A percentile compares a stretch with the other conserved stretches of the same genome.
These are phyloP conservation scores for Boletus coccyginus DNA, from an alignment of 768 basidiomycete species.

Conservation along the genomic window DNA sequence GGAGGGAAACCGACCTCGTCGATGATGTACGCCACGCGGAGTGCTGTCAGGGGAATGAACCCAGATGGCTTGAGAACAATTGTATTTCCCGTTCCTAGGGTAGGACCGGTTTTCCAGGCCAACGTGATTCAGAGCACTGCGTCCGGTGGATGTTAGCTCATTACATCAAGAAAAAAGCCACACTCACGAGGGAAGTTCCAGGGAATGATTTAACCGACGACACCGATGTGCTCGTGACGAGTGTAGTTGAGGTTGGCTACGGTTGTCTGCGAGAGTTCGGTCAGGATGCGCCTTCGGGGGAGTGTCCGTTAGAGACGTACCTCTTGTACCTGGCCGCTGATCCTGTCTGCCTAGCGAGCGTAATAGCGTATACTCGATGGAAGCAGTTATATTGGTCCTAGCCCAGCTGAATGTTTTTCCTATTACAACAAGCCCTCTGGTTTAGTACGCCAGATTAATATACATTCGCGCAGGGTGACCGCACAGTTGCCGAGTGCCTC, in stretches of 20 bases:
- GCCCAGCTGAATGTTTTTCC: conserved; percentile 56
- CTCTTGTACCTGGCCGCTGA: conserved; percentile 73
- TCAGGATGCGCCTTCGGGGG: not conserved
- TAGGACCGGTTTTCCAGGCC: conserved; percentile 73
- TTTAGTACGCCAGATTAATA: not conserved
- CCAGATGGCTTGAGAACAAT: conserved; percentile 83
- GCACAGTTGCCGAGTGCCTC: conserved; percentile 69
- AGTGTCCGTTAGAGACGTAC: not conserved
- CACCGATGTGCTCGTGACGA: conserved; percentile 20
- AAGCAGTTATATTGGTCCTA: conserved; percentile 44
- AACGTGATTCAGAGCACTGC: conserved; percentile 50
- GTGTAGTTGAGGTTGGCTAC: conserved; percentile 19
- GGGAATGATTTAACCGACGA: conserved; percentile 55
- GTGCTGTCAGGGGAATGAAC: conserved; percentile 67
- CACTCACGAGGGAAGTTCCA: conserved; percentile 59
- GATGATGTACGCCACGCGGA: conserved; percentile 49
- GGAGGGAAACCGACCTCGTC: conserved; percentile 72
- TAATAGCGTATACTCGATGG: conserved; percentile 62
- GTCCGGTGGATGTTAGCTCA: not conserved
- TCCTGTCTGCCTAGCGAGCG: conserved; percentile 89
- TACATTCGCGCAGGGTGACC: not conserved
- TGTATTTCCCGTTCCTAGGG: conserved; percentile 74
- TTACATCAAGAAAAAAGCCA: not conserved
- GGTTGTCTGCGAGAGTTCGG: conserved; percentile 21
- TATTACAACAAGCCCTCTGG: conserved; percentile 8